Evolutionary conservation across 208 protist species (phyloP), one percentile per base, ranked within the genome.

Genomic region (Leishmania aethiopica): DNA sequence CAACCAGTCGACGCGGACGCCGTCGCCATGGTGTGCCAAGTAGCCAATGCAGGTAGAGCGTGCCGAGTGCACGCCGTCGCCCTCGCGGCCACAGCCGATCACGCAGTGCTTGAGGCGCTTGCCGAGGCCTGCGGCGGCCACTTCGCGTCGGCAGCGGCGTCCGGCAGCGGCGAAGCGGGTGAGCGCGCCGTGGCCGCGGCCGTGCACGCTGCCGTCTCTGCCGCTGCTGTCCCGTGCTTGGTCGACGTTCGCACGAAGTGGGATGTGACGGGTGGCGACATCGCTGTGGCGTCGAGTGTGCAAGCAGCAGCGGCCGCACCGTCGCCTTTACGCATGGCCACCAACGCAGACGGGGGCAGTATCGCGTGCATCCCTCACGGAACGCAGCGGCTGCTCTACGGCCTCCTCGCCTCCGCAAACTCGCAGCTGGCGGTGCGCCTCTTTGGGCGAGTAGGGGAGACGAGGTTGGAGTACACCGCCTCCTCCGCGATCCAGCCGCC

Each of bases 21-120:
- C n/a, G 81, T 85, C 7, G 74, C 87, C 51, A 83, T 92, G 77
- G 81, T 94, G 25, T 77, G 81, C 55, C 80, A 82, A 7, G 89
- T 77, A 4, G 60, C 83, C 15, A 78, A 17, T 55, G 62, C 82
- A 57, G 47, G 60, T 40, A 75, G 75, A n/a, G 88, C 82, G 17
- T 79, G 83, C 35, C 81, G 91, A 35, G 90, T 97, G 40, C 91
- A 89, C 84, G 86, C 88, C 71, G 84, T 97, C 22, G 91, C 85
- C 2, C 67, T 97, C 17, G 75, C 72, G 3, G 66, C 73, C 8
- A 64, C 75, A 7, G 85, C 83, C 4, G 90, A 93, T 55, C 67
- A 75, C 17, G 83, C 92, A 3, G 75, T 87, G 74, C 85, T 97
- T 32, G 74, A 88, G 76, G 67, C 89, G 53, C 85, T 97, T 55